Base-by-base conservation (phyloP, 257 asterid species). In the Cinchona pubescens region DNA sequence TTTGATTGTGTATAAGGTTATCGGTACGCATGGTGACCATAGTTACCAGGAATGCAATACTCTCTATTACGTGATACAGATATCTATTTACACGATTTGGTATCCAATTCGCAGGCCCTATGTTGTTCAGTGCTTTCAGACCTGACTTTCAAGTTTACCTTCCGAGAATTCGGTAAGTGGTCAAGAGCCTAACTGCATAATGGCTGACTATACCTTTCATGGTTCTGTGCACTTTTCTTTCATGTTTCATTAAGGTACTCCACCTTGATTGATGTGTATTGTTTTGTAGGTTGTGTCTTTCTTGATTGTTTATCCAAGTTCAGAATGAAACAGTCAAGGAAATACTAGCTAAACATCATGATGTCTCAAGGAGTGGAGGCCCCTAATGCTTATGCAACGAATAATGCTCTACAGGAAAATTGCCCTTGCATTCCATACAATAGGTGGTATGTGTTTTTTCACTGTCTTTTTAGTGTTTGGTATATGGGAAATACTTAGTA, bases 301-400 rank as follows among this genome's bases (percentile, higher is more conserved):
- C 40, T 40, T 59, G 58, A 8, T 19, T 8, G 58, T 73, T 61
- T 60, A 45, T 1, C 21, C n/a, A n/a, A n/a, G n/a, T n/a, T n/a
- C 30, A 18, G 37, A 40, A 14, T 30, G 48, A n/a, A 55, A 16
- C n/a, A 40, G 43, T 46, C 37, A 53, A 23, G 23, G 53, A 23
- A 75, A 75, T 35, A 23, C 51, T 12, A 69, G 69, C 30, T 42
- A 67, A 76, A 69, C 71, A 68, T 68, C 51, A 76, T 68, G 19
- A 58, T 69, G 59, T 53, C 75, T 43, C 19, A n/a, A 67, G 38
- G 59, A 21, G 62, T 76, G 75, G 80, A 76, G 68, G 68, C 75
- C 75, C 53, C 37, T 42, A 37, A 27, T 23, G 11, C 51, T 68
- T 14, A 27, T 58, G 34, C 46, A 30, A 32, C 23, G n/a, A n/a